Evolutionary conservation across 2,329 filamentous ascomycete species (phyloP).

Genomic region (Dothidotthia symphoricarpi): DNA sequence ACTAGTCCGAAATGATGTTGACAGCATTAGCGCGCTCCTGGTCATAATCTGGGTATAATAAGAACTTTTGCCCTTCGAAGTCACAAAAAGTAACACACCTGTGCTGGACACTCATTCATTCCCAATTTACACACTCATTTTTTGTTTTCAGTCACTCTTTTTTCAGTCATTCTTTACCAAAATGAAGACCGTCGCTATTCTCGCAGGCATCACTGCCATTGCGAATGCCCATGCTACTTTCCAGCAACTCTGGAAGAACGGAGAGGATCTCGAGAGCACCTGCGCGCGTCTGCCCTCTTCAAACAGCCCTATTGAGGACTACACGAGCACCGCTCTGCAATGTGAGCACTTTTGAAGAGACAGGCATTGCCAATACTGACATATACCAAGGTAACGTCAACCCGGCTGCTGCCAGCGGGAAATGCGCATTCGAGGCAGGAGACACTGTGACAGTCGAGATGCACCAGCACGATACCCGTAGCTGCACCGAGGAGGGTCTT

Average conservation of each 20-base stretch:
- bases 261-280: slow-evolving; percentile 30
- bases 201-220: slow-evolving; percentile 27
- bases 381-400: slow-evolving; percentile 19
- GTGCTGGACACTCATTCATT: slow-evolving; percentile 34
- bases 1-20: slow-evolving; percentile 16
- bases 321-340: slow-evolving; percentile 31
- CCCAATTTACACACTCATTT: slow-evolving; percentile 17
- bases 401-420: slow-evolving; percentile 25
- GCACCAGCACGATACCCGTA: slow-evolving; percentile 28
- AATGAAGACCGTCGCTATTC: slow-evolving; percentile 30
- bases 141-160: slow-evolving; percentile 27
- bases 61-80: slow-evolving; percentile 12
- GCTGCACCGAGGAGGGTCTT: slow-evolving; percentile 24
- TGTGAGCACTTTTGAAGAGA: slow-evolving; percentile 6
- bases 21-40: slow-evolving; percentile 15
- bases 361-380: not conserved
- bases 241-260: slow-evolving; percentile 34
- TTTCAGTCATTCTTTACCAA: slow-evolving; percentile 20
- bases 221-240: slow-evolving; percentile 31
- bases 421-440: slow-evolving; percentile 27
- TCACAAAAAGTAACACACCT: slow-evolving; percentile 25
- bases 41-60: slow-evolving; percentile 11
- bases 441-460: slow-evolving; percentile 33
- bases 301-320: slow-evolving; percentile 33
- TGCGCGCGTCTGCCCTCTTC: slow-evolving; percentile 28